phyloP scores from a whole-genome alignment of 805 yeast genomes.

The Metschnikowia kunwiensis region DNA sequence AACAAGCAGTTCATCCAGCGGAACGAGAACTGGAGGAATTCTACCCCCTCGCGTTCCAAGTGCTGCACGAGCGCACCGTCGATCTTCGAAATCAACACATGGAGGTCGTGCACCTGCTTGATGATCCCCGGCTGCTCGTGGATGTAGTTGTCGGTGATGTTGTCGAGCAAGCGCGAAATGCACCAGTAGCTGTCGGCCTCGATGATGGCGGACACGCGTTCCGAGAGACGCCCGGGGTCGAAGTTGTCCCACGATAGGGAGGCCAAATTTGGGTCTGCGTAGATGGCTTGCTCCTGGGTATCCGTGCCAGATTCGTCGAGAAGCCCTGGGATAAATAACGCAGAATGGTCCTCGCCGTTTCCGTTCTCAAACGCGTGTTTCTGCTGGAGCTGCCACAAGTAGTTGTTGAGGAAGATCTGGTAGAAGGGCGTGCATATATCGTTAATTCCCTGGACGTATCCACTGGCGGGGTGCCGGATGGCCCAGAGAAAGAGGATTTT shows the following conservation, averaged over 20 bases:
- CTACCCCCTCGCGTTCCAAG: slow-evolving; percentile 77
- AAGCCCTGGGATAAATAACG: slow-evolving; percentile 35
- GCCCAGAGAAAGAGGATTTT: slow-evolving; percentile 91
- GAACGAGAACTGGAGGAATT: slow-evolving; percentile 92
- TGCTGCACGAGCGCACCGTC: slow-evolving; percentile 73
- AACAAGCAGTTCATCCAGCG: slow-evolving; percentile 98
- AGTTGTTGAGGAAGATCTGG: slow-evolving; percentile 76
- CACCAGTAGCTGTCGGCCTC: slow-evolving; percentile 99
- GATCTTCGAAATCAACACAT: slow-evolving; percentile 73
- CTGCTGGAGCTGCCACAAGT: slow-evolving; percentile 45
- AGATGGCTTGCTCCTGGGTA: slow-evolving; percentile 23
- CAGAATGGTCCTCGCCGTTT: slow-evolving; percentile 22
- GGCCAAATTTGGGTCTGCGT: slow-evolving; percentile 25
- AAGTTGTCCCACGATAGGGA: slow-evolving; percentile 46
- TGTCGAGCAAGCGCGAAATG: slow-evolving; percentile 82
- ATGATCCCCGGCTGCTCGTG: slow-evolving; percentile 98
- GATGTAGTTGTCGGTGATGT: slow-evolving; percentile 93
- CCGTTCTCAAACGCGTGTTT: slow-evolving; percentile 10
- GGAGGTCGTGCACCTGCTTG: slow-evolving; percentile 80
- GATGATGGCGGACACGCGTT: slow-evolving; percentile 58
- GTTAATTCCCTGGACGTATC: slow-evolving; percentile 96
- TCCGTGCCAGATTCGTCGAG: slow-evolving; percentile 26
- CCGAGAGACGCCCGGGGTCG: slow-evolving; percentile 61
- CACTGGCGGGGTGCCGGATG: slow-evolving; percentile 93
- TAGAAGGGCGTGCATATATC: slow-evolving; percentile 91